Percentiles rank a stretch among this genome's conserved stretches.
Conservation (phyloP, 768 basidiomycete species). For the Lentinula aciculospora region DNA sequence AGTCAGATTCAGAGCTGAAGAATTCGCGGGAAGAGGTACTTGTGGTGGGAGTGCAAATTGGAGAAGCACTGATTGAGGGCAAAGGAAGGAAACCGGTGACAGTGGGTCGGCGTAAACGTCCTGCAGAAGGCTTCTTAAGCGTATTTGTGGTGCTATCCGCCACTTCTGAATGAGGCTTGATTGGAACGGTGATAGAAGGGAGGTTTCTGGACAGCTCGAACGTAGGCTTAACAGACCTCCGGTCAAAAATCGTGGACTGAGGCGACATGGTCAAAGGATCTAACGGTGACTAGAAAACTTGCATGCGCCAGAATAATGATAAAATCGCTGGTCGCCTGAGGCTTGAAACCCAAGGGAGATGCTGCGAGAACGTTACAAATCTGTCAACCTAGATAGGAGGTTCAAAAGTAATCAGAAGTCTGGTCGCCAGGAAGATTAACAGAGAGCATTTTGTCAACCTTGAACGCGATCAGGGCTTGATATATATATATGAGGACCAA, state of each 20-base stretch:
- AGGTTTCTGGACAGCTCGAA: conserved; percentile 8
- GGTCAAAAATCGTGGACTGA: conserved; percentile 8
- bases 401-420: not conserved
- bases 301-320: not conserved
- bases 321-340: not conserved
- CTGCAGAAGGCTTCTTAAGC: not conserved
- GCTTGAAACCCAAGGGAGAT: not conserved
- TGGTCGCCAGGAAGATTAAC: not conserved
- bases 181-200: conserved; percentile 14
- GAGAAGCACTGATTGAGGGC: conserved; percentile 55
- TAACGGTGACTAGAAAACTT: not conserved
- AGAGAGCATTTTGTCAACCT: not conserved
- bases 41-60: conserved; percentile 45
- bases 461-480: not conserved
- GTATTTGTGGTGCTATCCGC: not conserved
- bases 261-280: not conserved
- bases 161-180: not conserved
- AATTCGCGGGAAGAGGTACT: conserved; percentile 22
- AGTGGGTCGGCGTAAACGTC: conserved; percentile 16
- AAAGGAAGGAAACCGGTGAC: conserved; percentile 41
- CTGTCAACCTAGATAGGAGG: conserved; percentile 6
- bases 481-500: not conserved
- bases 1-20: conserved; percentile 11
- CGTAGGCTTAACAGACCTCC: conserved; percentile 4
- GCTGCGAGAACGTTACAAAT: not conserved